These are phyloP conservation scores for Saccharomycodes ludwigii DNA, from an alignment of 805 yeast species.

Conservation along the genomic window DNA sequence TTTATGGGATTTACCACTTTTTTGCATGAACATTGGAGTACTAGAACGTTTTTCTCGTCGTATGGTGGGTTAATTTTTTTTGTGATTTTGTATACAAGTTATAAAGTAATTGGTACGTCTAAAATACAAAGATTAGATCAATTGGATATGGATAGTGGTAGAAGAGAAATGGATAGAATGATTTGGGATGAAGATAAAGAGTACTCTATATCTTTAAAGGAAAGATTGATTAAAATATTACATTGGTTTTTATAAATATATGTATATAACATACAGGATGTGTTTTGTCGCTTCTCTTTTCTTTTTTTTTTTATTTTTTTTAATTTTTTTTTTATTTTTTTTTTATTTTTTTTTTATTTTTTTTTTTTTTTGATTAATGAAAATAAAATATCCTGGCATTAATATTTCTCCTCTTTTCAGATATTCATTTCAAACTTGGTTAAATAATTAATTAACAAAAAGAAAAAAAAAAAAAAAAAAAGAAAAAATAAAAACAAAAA, in stretches of 20 bases:
- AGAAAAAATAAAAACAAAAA: too few species aligned
- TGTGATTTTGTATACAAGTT: conserved; percentile 36
- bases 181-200: conserved; percentile 67
- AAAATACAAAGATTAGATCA: conserved; percentile 58
- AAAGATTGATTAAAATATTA: conserved; percentile 16
- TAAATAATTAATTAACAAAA: too few species aligned
- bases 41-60: conserved; percentile 48
- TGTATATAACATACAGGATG: too few species aligned
- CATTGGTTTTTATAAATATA: conserved; percentile 22
- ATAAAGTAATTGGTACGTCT: conserved; percentile 49
- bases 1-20: conserved; percentile 55
- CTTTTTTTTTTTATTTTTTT: too few species aligned
- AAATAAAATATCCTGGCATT: too few species aligned
- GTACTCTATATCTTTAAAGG: conserved; percentile 22
- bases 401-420: too few species aligned
- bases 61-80: conserved; percentile 51
- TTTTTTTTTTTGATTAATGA: too few species aligned
- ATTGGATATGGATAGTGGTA: conserved; percentile 70
- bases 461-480: too few species aligned
- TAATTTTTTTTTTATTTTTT: too few species aligned
- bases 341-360: too few species aligned
- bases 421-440: too few species aligned
- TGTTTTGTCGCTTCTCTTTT: background rate
- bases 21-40: conserved; percentile 44
- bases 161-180: conserved; percentile 70